phyloP scores from a whole-genome alignment of 169 alveolate genomes.

The Perkinsus olseni region DNA sequence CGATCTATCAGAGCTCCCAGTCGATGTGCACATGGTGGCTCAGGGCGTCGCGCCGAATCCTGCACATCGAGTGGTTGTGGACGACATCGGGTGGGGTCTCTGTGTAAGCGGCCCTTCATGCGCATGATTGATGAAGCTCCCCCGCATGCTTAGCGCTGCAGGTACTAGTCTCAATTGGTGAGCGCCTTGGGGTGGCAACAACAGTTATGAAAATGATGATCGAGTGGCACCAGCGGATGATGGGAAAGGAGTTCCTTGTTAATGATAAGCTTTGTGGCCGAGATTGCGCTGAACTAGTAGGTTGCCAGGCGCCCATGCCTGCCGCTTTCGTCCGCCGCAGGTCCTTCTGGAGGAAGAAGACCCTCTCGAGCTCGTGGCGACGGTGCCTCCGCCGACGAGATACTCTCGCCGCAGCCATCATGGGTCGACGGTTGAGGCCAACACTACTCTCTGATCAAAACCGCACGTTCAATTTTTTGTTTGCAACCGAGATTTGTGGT shows the following conservation, averaged over 20 bases:
- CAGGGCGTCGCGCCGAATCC: not conserved
- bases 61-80: constrained; percentile 1
- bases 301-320: not conserved
- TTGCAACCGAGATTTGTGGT: no score
- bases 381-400: not conserved
- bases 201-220: constrained; percentile 29
- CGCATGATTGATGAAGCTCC: no score
- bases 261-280: not conserved
- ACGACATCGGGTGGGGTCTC: constrained; percentile 14
- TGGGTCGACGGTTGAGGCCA: not conserved
- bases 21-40: not conserved
- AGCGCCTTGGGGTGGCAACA: constrained; percentile 19
- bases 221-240: constrained; percentile 31
- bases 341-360: not conserved
- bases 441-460: not conserved
- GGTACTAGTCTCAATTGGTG: constrained; percentile 23
- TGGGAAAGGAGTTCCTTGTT: constrained; percentile 16
- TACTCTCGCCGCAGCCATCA: not conserved
- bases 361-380: not conserved
- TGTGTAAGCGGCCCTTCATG: not conserved
- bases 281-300: not conserved
- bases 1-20: not conserved
- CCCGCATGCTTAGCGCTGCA: not conserved
- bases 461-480: no score
- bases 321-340: not conserved